These are phyloP conservation scores for Jatropha podagrica DNA, from an alignment of 441 rosid genomes.

Conservation along the genomic window DNA sequence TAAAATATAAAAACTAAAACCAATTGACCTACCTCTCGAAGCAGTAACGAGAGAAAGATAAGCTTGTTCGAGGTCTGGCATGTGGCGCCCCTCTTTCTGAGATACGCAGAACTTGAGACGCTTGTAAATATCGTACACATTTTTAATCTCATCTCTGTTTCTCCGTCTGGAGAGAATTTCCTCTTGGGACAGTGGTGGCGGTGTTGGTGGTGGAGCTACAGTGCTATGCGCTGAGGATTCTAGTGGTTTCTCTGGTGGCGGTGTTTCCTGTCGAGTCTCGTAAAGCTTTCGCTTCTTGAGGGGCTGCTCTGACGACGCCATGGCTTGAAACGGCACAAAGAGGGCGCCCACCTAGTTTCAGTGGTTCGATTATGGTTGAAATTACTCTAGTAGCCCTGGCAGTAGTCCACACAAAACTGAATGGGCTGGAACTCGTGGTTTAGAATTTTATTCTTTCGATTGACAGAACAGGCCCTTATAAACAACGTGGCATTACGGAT, in stretches of 20 bases:
- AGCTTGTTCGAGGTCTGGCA: slow-evolving; percentile 64
- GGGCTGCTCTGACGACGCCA: slow-evolving; percentile 55
- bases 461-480: too few relatives aligned
- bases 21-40: slow-evolving; percentile 56
- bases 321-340: slow-evolving; percentile 26
- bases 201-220: slow-evolving; percentile 47
- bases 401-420: neutral
- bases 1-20: neutral
- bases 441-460: too few relatives aligned
- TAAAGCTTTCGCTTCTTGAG: slow-evolving; percentile 44
- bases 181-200: slow-evolving; percentile 73
- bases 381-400: slow-evolving; percentile 4
- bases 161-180: slow-evolving; percentile 59
- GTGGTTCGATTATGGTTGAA: slow-evolving; percentile 1
- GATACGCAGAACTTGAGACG: slow-evolving; percentile 64
- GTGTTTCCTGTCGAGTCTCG: slow-evolving; percentile 28
- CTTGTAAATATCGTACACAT: slow-evolving; percentile 75
- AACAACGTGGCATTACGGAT: too few relatives aligned
- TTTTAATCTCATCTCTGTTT: slow-evolving; percentile 80
- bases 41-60: slow-evolving; percentile 73
- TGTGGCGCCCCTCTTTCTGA: slow-evolving; percentile 53
- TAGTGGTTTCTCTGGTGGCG: slow-evolving; percentile 19
- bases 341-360: neutral
- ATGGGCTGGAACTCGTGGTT: too few relatives aligned
- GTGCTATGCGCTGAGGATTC: slow-evolving; percentile 30